Evolutionary conservation across 1,139 yeast species (phyloP).

Genomic region (Kodamaea ohmeri): DNA sequence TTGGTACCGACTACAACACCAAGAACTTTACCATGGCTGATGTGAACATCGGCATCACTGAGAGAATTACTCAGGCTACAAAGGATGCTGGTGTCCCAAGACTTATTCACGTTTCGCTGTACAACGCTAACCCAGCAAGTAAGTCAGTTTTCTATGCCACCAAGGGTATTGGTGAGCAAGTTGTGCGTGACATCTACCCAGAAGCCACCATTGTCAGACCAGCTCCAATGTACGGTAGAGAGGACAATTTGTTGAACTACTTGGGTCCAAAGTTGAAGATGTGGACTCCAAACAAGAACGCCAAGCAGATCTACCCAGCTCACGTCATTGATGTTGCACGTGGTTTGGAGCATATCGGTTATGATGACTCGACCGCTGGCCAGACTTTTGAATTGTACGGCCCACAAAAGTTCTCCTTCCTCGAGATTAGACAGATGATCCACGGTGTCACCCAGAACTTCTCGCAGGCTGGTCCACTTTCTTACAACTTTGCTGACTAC

Average conservation of each 20-base stretch:
- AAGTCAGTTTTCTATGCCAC: constrained; percentile 73
- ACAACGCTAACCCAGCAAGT: constrained; percentile 71
- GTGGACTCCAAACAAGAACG: constrained; percentile 64
- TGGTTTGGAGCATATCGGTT: constrained; percentile 77
- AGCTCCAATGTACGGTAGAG: constrained; percentile 75
- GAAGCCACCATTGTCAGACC: constrained; percentile 86
- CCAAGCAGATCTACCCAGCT: constrained; percentile 68
- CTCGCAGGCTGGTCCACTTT: constrained; percentile 53
- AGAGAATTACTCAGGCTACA: constrained; percentile 73
- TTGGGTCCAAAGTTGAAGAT: constrained; percentile 55
- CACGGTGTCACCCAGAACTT: constrained; percentile 61
- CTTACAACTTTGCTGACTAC: constrained; percentile 54
- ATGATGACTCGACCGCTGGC: constrained; percentile 77
- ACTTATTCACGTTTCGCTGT: constrained; percentile 74
- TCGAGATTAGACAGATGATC: constrained; percentile 69
- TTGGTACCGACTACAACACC: constrained; percentile 76
- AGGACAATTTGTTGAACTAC: constrained; percentile 68
- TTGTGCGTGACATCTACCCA: constrained; percentile 65
- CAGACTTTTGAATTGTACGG: constrained; percentile 76
- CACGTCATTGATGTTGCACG: constrained; percentile 76
- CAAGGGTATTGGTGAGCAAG: constrained; percentile 76
- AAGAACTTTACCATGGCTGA: constrained; percentile 83
- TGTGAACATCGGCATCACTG: constrained; percentile 74
- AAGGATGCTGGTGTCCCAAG: constrained; percentile 75
- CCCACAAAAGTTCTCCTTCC: constrained; percentile 60